Base-by-base conservation (phyloP, 2,329 filamentous ascomycete genomes). In the Stagonosporopsis cucurbitacearum region DNA sequence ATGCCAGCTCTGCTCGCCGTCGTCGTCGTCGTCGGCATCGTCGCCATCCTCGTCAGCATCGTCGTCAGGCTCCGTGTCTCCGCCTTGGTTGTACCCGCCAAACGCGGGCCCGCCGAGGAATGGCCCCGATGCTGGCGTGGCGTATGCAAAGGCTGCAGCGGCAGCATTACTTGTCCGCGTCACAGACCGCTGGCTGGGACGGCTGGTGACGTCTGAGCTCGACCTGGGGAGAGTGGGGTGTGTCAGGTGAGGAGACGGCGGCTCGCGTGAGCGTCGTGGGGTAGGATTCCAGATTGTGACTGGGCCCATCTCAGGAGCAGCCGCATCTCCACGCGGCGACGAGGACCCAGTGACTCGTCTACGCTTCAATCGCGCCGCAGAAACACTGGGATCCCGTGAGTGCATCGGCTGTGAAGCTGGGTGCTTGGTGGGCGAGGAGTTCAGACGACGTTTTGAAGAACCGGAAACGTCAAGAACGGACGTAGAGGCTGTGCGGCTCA, bases 101-200 rank as follows among this genome's bases (percentile, higher is more conserved):
- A 66, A 71, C 1, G 41, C 64, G 19, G 58, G 54, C 2, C 69
- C 70, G 15, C 71, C 72, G n/a, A 73, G 46, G 33, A 75, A 66
- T 0, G 67, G 67, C 0, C 73, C 72, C 66, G 88, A 92, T 68
- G 88, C 82, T 0, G 90, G 90, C 0, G 90, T 93, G 2, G 88
- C 88, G 66, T 92, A 92, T n/a, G 86, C 87, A 61, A 86, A 86
- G 2, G 81, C 81, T 0, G 88, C 88, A 0, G 47, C 81, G 0
- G 88, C 88, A 0, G 47, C 30, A 13, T 74, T 64, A 54, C 67
- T 65, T 4, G 60, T 57, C 71, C 67, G 50, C 26, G 64, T 63
- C 9, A 62, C 51, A 36, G 67, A 72, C n/a, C 71, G 65, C 75
- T 84, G 43, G 75, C 81, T 51, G 17, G 68, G 68, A 75, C 84